Conservation (phyloP, 1,139 yeast species). For the Yamadazyma oceani region DNA sequence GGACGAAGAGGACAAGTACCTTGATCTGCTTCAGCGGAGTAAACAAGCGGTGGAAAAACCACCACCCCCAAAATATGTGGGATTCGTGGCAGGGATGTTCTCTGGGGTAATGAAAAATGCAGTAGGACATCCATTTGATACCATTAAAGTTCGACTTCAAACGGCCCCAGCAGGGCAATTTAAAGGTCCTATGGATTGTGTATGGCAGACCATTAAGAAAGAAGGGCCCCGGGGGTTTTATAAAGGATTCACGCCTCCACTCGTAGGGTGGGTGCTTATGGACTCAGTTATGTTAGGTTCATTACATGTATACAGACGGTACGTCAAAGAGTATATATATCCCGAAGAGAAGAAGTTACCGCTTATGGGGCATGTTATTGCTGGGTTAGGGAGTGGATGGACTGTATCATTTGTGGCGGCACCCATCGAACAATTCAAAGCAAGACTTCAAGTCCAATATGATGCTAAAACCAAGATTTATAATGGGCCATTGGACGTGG, state of each 20-base stretch:
- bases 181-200: conserved; percentile 82
- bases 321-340: conserved; percentile 64
- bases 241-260: conserved; percentile 89
- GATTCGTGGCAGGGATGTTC: conserved; percentile 85
- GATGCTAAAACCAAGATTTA: conserved; percentile 70
- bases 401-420: conserved; percentile 94
- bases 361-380: conserved; percentile 68
- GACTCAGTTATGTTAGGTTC: conserved; percentile 89
- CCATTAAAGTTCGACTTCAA: conserved; percentile 84
- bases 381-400: conserved; percentile 84
- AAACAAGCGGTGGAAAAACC: conserved; percentile 3
- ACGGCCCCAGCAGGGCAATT: conserved; percentile 72
- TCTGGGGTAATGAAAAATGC: conserved; percentile 84
- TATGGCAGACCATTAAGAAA: conserved; percentile 62
- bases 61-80: conserved; percentile 60
- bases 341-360: conserved; percentile 63
- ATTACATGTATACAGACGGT: conserved; percentile 69
- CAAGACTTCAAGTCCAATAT: conserved; percentile 85
- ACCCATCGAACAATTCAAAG: conserved; percentile 87
- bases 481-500: conserved; percentile 79
- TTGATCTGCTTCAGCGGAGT: conserved; percentile 9
- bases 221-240: conserved; percentile 81
- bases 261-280: conserved; percentile 92
- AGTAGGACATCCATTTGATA: conserved; percentile 94
- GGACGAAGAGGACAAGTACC: conserved; percentile 28